Base-by-base conservation (phyloP, 1,139 yeast species). In the Protomyces macrosporus region DNA sequence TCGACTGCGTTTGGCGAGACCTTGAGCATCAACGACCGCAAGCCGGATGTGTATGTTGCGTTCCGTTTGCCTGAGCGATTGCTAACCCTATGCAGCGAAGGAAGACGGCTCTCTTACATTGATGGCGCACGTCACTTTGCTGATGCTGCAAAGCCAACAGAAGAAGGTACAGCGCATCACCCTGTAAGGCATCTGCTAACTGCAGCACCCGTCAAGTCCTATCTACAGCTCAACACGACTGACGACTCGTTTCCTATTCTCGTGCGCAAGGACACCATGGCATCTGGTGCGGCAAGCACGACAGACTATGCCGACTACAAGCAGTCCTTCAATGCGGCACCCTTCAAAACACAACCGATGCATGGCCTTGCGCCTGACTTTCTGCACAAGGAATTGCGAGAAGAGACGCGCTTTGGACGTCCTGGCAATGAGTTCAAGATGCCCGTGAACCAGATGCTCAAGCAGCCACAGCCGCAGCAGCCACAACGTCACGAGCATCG, bases 171-270 rank as follows among this genome's bases (percentile, higher is more conserved):
- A 16, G 14, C 9, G 32, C 33, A 23, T 3, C 33, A 16, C 34
- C 10, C n/a, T 5, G n/a, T 1, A 30, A 39, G 61, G 16, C 12
- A 59, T 23, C 34, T 40, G 16, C 45, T 45, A 2, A 32, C 58
- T 9, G 52, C 53, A 34, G 45, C 56, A 16, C 61, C 61, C 10
- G 33, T 55, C n/a, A 58, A 55, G 32, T 58, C 62, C 14, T 65
- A 67, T 50, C 67, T 74, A 50, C 73, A 74, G 57, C 75, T 71
- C 35, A 75, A 73, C 63, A 73, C 76, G 9, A 74, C 75, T 6
- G 79, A 74, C 68, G 82, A 75, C 74, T 76, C 74, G 72, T 80
- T 68, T 70, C 81, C 75, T 68, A 78, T 70, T 70, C 75, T 67
- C 58, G 77, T 68, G 69, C 79, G 71, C 69, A 76, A 70, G 69